Base-by-base conservation (phyloP, 1,284 basidiomycete genomes). In the Laetiporus sulphureus region DNA sequence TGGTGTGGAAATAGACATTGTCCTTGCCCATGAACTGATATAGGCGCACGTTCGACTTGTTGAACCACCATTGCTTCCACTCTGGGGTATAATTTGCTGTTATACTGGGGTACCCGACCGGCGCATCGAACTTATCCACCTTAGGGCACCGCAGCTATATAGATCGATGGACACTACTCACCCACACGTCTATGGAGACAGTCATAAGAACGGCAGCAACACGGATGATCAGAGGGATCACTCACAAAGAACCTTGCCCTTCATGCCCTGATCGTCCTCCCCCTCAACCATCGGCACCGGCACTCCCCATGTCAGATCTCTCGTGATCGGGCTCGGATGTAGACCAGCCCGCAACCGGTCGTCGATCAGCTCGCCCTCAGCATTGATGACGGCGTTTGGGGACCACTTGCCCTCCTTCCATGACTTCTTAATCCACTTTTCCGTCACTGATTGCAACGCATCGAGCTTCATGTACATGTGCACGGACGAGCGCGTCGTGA, bases 1-100 rank as follows among this genome's bases (percentile, higher is more conserved):
- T 83, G 1, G 92, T 94, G 65, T 99, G 96, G 81, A 99, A 99
- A 62, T 95, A 96, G 42, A 94, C 91, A 54, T 97, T 95, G 63
- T 95, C 91, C 65, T 95, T 95, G 58, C 91, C 91, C 96, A 99
- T 99, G 73, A 99, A 99, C 64, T 99, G 96, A 69, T 91, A 97
- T 40, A 99, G 71, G 53, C 82, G 75, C 51, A 99, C 94, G 55
- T 98, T 76, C 53, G 92, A 73, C 4, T 89, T 89, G 61, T 95
- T 89, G 62, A 91, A 83, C 96, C 96, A 99, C 96, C 96, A 99
- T 61, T 84, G 74, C 62, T 88, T 81, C 96, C 96, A 99, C 50
- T 96, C 84, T 36, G 84, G 71, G 18, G 92, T 96, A 69, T 96
- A 95, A 60, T 87, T 90, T 42, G 93, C 92, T 5, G 95, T 99